Conservation (phyloP, 176 grass and related monocot species). For the Ensete ventricosum region DNA sequence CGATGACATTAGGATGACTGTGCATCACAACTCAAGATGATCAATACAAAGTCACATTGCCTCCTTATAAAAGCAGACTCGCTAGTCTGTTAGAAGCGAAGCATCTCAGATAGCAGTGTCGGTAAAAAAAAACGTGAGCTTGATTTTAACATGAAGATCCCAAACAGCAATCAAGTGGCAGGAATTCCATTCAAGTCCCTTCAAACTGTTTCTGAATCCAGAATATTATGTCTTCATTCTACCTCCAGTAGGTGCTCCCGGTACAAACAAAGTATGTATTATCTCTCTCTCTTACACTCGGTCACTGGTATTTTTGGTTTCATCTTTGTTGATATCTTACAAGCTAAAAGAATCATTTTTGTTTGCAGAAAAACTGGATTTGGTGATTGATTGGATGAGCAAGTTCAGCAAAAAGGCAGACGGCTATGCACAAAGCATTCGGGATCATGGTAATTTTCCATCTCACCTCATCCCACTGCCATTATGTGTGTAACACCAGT, state of each 20-base stretch:
- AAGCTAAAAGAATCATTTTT: not conserved
- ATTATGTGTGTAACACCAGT: not conserved
- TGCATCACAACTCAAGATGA: not conserved
- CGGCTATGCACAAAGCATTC: conserved; percentile 5
- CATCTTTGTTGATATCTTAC: too few relatives aligned
- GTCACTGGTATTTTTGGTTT: not conserved
- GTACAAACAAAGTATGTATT: not conserved
- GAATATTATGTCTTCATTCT: not conserved
- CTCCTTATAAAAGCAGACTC: not conserved
- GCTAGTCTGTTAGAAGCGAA: not conserved
- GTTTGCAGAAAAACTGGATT: conserved; percentile 4
- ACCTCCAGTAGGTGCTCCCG: not conserved
- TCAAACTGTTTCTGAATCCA: not conserved
- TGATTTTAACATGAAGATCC: not conserved
- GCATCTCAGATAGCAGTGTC: not conserved
- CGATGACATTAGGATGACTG: not conserved
- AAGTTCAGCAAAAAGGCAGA: conserved; percentile 13
- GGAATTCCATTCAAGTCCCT: not conserved
- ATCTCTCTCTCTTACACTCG: not conserved
- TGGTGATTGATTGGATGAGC: not conserved
- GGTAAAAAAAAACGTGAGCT: not conserved
- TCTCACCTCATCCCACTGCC: not conserved
- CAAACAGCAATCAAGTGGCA: not conserved
- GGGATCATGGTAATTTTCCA: conserved; percentile 11
- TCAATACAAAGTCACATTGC: not conserved